Conservation (phyloP, 371 early-diverging fungal species). For the Mucor velutinosus region DNA sequence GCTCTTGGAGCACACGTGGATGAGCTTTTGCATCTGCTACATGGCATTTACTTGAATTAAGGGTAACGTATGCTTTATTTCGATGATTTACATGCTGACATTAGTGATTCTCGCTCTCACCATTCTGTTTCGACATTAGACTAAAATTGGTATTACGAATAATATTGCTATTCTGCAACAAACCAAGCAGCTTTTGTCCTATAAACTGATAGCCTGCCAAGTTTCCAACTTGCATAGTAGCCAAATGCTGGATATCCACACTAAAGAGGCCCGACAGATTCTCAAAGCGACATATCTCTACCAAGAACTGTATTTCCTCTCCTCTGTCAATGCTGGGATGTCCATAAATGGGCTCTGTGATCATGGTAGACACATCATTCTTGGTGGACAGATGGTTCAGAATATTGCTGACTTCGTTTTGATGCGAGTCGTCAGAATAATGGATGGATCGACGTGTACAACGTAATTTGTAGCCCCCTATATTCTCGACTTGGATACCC, state of each 20-base stretch:
- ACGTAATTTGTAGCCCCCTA: slow-evolving; percentile 70
- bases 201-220: slow-evolving; percentile 88
- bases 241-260: slow-evolving; percentile 73
- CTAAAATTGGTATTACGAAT: slow-evolving; percentile 21
- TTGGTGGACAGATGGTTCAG: slow-evolving; percentile 1
- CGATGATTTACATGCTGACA: too few relatives aligned
- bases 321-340: slow-evolving; percentile 82
- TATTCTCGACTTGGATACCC: slow-evolving; percentile 72
- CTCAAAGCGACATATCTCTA: slow-evolving; percentile 88
- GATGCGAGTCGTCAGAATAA: not conserved
- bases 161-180: slow-evolving; percentile 47
- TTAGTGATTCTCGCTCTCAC: not conserved
- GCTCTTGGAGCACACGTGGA: too few relatives aligned
- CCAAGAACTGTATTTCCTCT: slow-evolving; percentile 77
- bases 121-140: slow-evolving; percentile 1
- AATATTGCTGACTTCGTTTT: not conserved
- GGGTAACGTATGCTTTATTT: not conserved
- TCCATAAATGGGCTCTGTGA: slow-evolving; percentile 81
- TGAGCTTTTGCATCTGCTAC: not conserved
- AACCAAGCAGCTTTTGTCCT: slow-evolving; percentile 71
- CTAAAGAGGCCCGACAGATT: slow-evolving; percentile 84
- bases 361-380: not conserved
- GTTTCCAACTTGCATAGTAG: slow-evolving; percentile 58
- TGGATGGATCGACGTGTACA: slow-evolving; percentile 55
- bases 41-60: not conserved